phyloP scores from a whole-genome alignment of 2,329 filamentous ascomycete species.

The Colletotrichum brevisporum region DNA sequence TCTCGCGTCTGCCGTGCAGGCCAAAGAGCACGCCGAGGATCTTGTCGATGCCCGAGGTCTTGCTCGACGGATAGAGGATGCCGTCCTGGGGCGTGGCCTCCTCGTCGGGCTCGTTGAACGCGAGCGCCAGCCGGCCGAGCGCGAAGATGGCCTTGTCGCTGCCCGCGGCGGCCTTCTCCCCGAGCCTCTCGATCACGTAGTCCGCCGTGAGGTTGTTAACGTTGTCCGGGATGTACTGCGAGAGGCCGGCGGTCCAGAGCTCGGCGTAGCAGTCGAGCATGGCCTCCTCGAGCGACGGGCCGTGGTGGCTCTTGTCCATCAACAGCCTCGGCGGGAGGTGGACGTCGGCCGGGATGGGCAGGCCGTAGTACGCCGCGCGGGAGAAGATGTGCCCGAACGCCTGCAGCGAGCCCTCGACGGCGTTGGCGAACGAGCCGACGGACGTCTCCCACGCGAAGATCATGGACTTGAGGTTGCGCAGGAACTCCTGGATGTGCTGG shows the following conservation, averaged over 20 bases:
- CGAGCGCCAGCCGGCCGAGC: conserved; percentile 81
- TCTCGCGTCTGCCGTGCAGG: conserved; percentile 86
- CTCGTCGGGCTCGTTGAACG: conserved; percentile 60
- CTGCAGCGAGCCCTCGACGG: conserved; percentile 62
- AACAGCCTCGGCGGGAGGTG: conserved; percentile 51
- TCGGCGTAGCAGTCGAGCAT: conserved; percentile 62
- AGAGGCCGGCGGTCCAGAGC: conserved; percentile 62
- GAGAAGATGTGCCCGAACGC: conserved; percentile 62
- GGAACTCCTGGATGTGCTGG: conserved; percentile 28
- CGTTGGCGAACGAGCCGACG: conserved; percentile 59
- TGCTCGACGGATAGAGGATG: conserved; percentile 24
- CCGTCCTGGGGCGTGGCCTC: conserved; percentile 43
- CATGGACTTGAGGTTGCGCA: conserved; percentile 55
- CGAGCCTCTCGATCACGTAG: conserved; percentile 73
- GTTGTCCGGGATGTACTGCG: conserved; percentile 43
- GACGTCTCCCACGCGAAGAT: conserved; percentile 59
- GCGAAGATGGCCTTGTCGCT: conserved; percentile 87
- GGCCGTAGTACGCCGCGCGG: conserved; percentile 59
- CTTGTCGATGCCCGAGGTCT: conserved; percentile 33
- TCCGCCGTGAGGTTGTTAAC: conserved; percentile 49
- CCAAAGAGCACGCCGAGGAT: conserved; percentile 76
- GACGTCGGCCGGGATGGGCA: conserved; percentile 45
- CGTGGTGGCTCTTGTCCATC: conserved; percentile 43
- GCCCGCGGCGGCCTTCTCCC: conserved; percentile 80
- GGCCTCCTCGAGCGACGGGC: conserved; percentile 58